A percentile compares a stretch with the other conserved stretches of the same genome.
Evolutionary conservation across 345 rosid species (phyloP).

Genomic region (thale cress (Arabidopsis thaliana)): DNA sequence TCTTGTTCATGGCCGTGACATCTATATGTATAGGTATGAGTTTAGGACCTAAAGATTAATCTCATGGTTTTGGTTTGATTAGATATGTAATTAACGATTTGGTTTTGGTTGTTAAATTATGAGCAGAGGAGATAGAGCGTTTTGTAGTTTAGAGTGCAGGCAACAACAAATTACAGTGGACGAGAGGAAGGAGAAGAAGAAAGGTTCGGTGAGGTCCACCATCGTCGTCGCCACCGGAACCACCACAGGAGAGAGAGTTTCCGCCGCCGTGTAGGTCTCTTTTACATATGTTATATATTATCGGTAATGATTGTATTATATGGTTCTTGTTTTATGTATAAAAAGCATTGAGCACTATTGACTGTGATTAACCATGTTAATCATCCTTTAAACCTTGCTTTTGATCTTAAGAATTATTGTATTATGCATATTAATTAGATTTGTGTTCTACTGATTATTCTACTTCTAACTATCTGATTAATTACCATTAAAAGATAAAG

Average conservation of each 20-base stretch:
- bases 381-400: constrained; percentile 12
- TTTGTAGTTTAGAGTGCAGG: constrained; percentile 87
- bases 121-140: constrained; percentile 84
- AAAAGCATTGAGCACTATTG: not conserved
- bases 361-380: constrained; percentile 18
- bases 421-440: constrained; percentile 18
- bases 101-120: not conserved
- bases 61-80: constrained; percentile 2
- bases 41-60: not conserved
- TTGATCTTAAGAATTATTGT: not conserved
- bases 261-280: constrained; percentile 39
- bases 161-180: constrained; percentile 72
- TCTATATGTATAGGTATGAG: constrained; percentile 84
- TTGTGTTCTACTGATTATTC: not conserved
- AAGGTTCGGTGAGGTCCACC: constrained; percentile 25
- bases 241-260: constrained; percentile 22
- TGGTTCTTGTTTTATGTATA: constrained; percentile 18
- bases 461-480: not conserved
- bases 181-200: constrained; percentile 57
- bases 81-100: constrained; percentile 2
- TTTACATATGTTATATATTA: not conserved
- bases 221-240: constrained; percentile 1
- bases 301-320: constrained; percentile 29
- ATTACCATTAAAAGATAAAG: not conserved
- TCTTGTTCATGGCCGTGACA: constrained; percentile 74